phyloP scores from a whole-genome alignment of 257 asterid genomes.

The Primulina eburnea region DNA sequence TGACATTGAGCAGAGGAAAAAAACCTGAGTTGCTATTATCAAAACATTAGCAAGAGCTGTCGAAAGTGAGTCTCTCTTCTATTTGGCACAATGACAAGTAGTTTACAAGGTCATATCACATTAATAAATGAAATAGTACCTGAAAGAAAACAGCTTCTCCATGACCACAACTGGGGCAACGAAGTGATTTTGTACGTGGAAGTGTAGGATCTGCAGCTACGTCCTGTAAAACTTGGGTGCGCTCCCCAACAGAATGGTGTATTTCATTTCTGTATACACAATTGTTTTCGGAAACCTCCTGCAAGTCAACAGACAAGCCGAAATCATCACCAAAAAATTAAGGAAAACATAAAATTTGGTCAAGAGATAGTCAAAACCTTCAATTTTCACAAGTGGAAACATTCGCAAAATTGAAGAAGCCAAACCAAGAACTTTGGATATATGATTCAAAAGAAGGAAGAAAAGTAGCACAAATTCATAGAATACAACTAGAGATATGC shows the following conservation, averaged over 20 bases:
- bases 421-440: neutral
- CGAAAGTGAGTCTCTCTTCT: no score
- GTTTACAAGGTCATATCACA: neutral
- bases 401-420: neutral
- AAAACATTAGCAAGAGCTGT: neutral
- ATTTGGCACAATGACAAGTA: no score
- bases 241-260: conserved; percentile 83
- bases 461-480: neutral
- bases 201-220: conserved; percentile 99
- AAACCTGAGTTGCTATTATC: no score
- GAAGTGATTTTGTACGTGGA: conserved; percentile 88
- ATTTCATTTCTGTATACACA: conserved; percentile 89
- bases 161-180: conserved; percentile 80
- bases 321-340: conserved; percentile 4
- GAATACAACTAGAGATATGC: neutral
- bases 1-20: neutral
- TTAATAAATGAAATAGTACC: conserved; percentile 37
- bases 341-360: neutral
- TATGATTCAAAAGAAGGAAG: neutral
- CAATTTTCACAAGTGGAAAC: no score
- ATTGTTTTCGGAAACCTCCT: conserved; percentile 93
- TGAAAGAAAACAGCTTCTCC: conserved; percentile 99
- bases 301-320: conserved; percentile 24
- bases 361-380: neutral
- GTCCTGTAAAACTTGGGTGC: conserved; percentile 89